Base-by-base conservation (phyloP, 1,284 basidiomycete species). In the Pyrrhoderma lamaoense region DNA sequence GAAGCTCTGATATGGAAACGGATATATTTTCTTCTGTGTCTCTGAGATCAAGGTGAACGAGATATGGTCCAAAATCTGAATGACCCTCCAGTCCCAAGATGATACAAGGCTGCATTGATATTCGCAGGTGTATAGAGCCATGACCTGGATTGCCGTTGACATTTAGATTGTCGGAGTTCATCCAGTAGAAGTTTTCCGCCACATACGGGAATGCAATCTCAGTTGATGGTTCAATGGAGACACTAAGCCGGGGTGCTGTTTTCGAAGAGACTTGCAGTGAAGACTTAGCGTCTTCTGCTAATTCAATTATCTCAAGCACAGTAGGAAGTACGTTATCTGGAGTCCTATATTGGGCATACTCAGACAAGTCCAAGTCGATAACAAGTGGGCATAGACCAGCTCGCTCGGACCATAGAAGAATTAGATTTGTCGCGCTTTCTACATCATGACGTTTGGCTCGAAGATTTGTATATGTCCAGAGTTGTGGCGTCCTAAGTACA, bases 391-490 rank as follows among this genome's bases (percentile, higher is more conserved):
- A 45, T 2, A 18, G 14, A 22, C 45, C 45, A 8, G 52, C 37
- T n/a, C 45, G 39, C 27, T 23, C 11, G 27, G 43, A 36, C 52
- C 52, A 54, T 5, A 54, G 35, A 19, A 42, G 38, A 21, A 50
- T 37, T 7, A 49, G 43, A 9, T 49, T 43, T n/a, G 45, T 40
- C 14, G 42, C 21, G 9, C 45, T 42, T 34, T 50, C 47, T 18
- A 42, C 22, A 21, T 42, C 8, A 21, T 45, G 52, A 4, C 46
- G 8, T 8, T 36, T 42, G 11, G 46, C 42, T 3, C 23, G 34
- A 31, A 50, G 42, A 27, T 22, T 44, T 3, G 47, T 43, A 36
- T 47, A 52, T 21, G 45, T 51, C 53, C 53, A 55, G 3, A 55
- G 22, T 9, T 39, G 16, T 23, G 53, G 53, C 13, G 49, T 55